phyloP scores from a whole-genome alignment of 2,329 filamentous ascomycete genomes.

The Monilinia laxa region DNA sequence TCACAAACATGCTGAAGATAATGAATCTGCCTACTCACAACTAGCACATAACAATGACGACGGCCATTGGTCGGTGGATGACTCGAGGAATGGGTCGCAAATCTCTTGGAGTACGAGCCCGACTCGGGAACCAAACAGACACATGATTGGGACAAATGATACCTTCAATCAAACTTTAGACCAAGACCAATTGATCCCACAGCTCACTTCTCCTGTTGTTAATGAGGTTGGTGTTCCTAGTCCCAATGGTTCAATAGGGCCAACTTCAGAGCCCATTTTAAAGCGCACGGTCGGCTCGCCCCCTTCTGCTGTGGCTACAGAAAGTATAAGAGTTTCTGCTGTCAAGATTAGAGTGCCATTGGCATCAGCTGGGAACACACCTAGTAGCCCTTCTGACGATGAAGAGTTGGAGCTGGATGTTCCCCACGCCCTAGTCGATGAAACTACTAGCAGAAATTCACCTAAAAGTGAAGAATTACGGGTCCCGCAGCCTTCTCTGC shows the following conservation, averaged over 20 bases:
- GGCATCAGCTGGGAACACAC: neutral
- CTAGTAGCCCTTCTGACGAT: conserved; percentile 28
- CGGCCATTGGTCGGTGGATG: neutral
- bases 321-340: neutral
- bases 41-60: neutral
- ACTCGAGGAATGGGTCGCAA: neutral
- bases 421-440: conserved; percentile 34
- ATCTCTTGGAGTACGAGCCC: neutral
- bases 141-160: neutral
- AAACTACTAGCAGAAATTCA: conserved; percentile 24
- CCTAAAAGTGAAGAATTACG: conserved; percentile 2
- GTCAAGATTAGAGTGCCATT: neutral
- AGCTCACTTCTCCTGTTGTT: neutral
- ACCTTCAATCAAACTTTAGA: neutral
- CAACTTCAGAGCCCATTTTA: neutral
- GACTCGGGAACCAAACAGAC: neutral
- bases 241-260: neutral
- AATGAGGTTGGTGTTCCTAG: neutral
- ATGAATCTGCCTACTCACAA: neutral
- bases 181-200: neutral
- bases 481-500: conserved; percentile 27
- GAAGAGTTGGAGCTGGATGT: conserved; percentile 34
- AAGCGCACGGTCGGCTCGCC: neutral
- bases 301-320: neutral
- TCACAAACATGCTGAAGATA: neutral